A percentile compares a stretch with the other conserved stretches of the same genome.
Evolutionary conservation across 2,329 filamentous ascomycete species (phyloP).

Genomic region (Penicillium verrucosum): DNA sequence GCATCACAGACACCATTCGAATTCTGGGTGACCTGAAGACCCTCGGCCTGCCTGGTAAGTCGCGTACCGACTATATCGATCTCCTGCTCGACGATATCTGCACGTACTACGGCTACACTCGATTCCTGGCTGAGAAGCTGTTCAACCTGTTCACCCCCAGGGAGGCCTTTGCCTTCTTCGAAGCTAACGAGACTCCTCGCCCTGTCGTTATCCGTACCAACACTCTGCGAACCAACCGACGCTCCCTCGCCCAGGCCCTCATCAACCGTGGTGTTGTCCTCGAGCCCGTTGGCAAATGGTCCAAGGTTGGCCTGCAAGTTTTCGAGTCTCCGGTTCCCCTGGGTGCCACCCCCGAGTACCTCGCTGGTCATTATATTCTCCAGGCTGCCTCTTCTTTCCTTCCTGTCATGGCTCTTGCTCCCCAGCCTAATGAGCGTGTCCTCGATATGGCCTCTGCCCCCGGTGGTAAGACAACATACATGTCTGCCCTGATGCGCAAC

Average conservation of each 20-base stretch:
- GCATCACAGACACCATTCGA: conserved; percentile 90
- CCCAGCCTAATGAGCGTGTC: conserved; percentile 86
- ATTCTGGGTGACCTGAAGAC: conserved; percentile 86
- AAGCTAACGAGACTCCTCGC: conserved; percentile 92
- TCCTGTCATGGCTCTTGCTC: conserved; percentile 93
- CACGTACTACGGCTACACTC: conserved; percentile 93
- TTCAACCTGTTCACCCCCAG: conserved; percentile 87
- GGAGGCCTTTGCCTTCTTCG: conserved; percentile 97
- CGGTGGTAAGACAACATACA: conserved; percentile 93
- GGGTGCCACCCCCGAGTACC: conserved; percentile 94
- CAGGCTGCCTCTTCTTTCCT: conserved; percentile 96
- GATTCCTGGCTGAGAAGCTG: conserved; percentile 92
- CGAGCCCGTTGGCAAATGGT: conserved; percentile 97
- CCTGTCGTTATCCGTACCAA: conserved; percentile 97
- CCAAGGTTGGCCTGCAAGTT: conserved; percentile 92
- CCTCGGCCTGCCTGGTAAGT: conserved; percentile 73
- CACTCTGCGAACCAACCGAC: conserved; percentile 73
- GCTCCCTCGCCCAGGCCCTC: conserved; percentile 83
- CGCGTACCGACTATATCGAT: conserved; percentile 80
- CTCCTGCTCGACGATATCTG: conserved; percentile 90
- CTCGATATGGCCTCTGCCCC: conserved; percentile 95
- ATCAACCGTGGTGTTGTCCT: conserved; percentile 96
- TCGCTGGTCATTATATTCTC: conserved; percentile 95
- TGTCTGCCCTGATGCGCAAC: conserved; percentile 97
- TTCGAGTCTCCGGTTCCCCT: conserved; percentile 87